Base-by-base conservation (phyloP, 2,329 filamentous ascomycete genomes). In the Xylariaceae sp. region DNA sequence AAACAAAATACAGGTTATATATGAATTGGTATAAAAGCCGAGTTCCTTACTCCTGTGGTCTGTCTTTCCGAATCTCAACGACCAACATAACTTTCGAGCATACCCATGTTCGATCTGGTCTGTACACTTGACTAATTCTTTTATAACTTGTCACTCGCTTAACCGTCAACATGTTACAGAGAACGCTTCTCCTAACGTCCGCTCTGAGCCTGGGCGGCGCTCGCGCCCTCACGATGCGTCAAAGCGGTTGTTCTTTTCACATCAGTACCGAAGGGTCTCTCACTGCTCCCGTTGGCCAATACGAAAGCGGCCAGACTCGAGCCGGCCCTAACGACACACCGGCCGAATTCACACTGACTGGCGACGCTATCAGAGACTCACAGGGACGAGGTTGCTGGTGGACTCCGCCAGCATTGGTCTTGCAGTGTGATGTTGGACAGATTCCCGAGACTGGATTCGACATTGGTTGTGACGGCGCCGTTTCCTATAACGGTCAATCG, bases 331-430 rank as follows among this genome's bases (percentile, higher is more conserved):
- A 73, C 31, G 72, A 82, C 9, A 65, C 74, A 4, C 65, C 75
- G 21, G 77, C 78, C 4, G 75, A 75, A 11, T 89, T 82, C 71
- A 83, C 77, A 58, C 74, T 88, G 48, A 73, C 76, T 61, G 74
- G 74, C n/a, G 75, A 76, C 37, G 79, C 80, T 29, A 75, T 89
- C 58, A 82, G 75, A n/a, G 86, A 88, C 67, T 68, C 71, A 28
- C 75, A 76, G 46, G 81, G 81, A 46, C 78, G 82, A 46, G 85
- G 85, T 28, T 89, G 87, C 66, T 84, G 87, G 70, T 73, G 87
- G 65, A 88, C 86, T 75, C 79, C 79, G 23, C 78, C 81, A 0
- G 83, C 82, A 2, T 78, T 78, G 14, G 82, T 87, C 39, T 80
- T 85, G 57, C 85, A 87, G 66, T 87, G 87, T 61, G 86, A 89